phyloP scores from a whole-genome alignment of 1,139 yeast species.

The Lodderomyces metapsilosis region DNA sequence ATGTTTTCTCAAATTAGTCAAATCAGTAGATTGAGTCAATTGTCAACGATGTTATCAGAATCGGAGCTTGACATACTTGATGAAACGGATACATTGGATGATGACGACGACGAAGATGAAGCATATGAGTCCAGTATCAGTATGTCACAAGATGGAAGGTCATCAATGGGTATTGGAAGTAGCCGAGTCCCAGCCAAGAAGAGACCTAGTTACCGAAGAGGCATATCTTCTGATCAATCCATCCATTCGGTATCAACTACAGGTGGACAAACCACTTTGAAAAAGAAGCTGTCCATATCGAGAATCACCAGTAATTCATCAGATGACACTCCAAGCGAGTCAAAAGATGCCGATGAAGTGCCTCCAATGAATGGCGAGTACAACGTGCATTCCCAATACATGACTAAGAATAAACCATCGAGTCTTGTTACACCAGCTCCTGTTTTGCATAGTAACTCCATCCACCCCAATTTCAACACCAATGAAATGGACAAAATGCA shows the following conservation, averaged over 20 bases:
- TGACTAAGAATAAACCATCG: neutral
- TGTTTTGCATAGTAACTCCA: neutral
- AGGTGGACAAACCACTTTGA: slow-evolving; percentile 18
- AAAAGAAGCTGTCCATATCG: slow-evolving; percentile 30
- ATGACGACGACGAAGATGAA: slow-evolving; percentile 35
- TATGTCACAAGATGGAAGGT: slow-evolving; percentile 23
- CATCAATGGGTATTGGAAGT: slow-evolving; percentile 8
- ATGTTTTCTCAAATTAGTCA: slow-evolving; percentile 64
- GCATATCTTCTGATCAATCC: slow-evolving; percentile 39
- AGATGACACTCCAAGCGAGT: slow-evolving; percentile 27
- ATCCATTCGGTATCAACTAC: slow-evolving; percentile 33
- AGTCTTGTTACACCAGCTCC: neutral
- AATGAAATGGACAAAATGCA: neutral
- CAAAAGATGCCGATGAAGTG: slow-evolving; percentile 9
- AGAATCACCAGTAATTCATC: slow-evolving; percentile 42
- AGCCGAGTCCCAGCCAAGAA: slow-evolving; percentile 14
- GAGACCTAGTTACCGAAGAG: slow-evolving; percentile 36
- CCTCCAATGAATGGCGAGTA: slow-evolving; percentile 15
- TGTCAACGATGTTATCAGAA: slow-evolving; percentile 50
- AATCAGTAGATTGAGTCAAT: slow-evolving; percentile 54
- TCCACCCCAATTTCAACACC: neutral
- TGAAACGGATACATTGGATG: slow-evolving; percentile 48
- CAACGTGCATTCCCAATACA: neutral
- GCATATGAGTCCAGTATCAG: slow-evolving; percentile 33
- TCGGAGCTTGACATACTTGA: slow-evolving; percentile 43